These are phyloP conservation scores for Magnaporthiopsis rhizophila DNA, from an alignment of 2,329 filamentous ascomycete species.

Conservation along the genomic window DNA sequence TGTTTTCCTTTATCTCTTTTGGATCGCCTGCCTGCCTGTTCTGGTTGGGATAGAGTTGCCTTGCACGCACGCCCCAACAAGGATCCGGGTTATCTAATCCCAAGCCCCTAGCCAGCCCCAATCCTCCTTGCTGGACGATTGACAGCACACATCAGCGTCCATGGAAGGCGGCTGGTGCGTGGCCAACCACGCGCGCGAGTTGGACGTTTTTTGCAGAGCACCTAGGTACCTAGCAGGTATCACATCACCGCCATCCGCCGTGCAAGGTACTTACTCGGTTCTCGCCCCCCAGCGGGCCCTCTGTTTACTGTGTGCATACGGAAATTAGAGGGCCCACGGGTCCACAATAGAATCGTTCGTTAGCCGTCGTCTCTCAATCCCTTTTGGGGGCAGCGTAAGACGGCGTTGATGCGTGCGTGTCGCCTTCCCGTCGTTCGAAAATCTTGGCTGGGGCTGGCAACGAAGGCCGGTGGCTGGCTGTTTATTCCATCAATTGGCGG, in stretches of 20 bases:
- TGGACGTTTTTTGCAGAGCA: too few relatives aligned
- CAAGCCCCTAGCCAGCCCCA: not conserved
- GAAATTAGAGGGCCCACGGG: not conserved
- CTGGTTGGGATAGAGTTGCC: too few relatives aligned
- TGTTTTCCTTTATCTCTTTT: not conserved
- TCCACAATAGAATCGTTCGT: not conserved
- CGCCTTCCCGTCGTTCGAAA: not conserved
- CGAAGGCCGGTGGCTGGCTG: too few relatives aligned
- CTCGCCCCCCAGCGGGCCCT: too few relatives aligned
- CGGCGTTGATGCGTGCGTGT: not conserved
- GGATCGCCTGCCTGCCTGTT: too few relatives aligned
- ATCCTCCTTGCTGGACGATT: not conserved
- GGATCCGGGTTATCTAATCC: not conserved
- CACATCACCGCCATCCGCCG: too few relatives aligned
- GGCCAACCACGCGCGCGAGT: too few relatives aligned
- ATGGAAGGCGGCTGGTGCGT: not conserved
- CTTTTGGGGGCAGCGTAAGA: too few relatives aligned
- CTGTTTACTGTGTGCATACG: too few relatives aligned
- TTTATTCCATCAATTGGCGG: too few relatives aligned
- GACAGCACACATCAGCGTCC: not conserved
- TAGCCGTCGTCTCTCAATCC: too few relatives aligned
- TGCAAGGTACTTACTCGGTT: not conserved
- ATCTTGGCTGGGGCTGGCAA: not conserved
- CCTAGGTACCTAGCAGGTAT: too few relatives aligned
- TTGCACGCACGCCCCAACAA: not conserved